These are phyloP conservation scores for Thermochaetoides thermophila DNA, from an alignment of 495 filamentous ascomycete genomes.

Conservation along the genomic window DNA sequence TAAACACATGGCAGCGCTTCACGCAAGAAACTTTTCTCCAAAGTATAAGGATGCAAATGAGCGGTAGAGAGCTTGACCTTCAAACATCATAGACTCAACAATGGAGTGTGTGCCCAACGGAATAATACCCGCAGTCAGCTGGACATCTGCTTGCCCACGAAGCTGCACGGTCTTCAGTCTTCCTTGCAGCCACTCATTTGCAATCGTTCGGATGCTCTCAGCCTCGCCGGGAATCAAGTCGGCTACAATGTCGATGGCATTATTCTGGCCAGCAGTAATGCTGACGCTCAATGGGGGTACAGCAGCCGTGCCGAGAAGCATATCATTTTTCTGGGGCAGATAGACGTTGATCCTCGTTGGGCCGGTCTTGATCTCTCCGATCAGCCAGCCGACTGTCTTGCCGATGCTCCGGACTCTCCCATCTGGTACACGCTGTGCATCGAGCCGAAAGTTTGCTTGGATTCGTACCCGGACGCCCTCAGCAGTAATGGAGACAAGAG, in stretches of 20 bases:
- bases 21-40: slow-evolving; percentile 32
- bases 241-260: slow-evolving; percentile 59
- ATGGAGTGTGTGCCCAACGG: slow-evolving; percentile 58
- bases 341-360: slow-evolving; percentile 59
- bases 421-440: slow-evolving; percentile 57
- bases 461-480: slow-evolving; percentile 64
- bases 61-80: slow-evolving; percentile 58
- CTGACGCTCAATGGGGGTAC: slow-evolving; percentile 59
- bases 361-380: slow-evolving; percentile 51
- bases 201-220: slow-evolving; percentile 64
- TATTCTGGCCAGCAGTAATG: slow-evolving; percentile 62
- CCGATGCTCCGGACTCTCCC: slow-evolving; percentile 59
- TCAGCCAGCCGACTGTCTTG: slow-evolving; percentile 67
- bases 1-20: slow-evolving; percentile 5
- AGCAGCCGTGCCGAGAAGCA: slow-evolving; percentile 60
- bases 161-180: slow-evolving; percentile 51
- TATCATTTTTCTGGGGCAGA: slow-evolving; percentile 68
- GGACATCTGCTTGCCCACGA: slow-evolving; percentile 51
- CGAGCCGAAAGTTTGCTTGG: slow-evolving; percentile 63
- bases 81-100: slow-evolving; percentile 54
- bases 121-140: slow-evolving; percentile 63
- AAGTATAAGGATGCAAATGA: slow-evolving; percentile 38
- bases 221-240: slow-evolving; percentile 61
- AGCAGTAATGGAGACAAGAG: slow-evolving; percentile 66
- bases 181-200: slow-evolving; percentile 77